Evolutionary conservation across 106 monocot species (phyloP).

Genomic region (Dendrobium nobile): DNA sequence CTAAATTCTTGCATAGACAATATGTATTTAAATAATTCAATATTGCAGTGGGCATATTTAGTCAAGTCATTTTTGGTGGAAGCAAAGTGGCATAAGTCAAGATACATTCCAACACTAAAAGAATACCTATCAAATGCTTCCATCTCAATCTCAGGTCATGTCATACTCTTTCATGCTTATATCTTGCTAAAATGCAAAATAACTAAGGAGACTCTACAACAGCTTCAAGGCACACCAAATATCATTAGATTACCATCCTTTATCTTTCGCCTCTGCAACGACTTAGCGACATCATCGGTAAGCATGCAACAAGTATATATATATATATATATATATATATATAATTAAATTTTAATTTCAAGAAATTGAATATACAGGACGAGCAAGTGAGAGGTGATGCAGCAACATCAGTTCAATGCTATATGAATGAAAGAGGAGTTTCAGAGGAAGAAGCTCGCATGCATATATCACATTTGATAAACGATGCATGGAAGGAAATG

Average conservation of each 20-base stretch:
- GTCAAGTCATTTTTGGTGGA: conserved; percentile 35
- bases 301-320: not conserved
- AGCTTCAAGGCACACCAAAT: conserved; percentile 10
- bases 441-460: conserved; percentile 20
- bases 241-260: conserved; percentile 20
- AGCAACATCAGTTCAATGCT: conserved; percentile 40
- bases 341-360: no score
- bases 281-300: conserved; percentile 41
- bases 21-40: no score
- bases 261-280: conserved; percentile 40
- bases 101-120: conserved; percentile 18
- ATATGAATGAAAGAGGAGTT: conserved; percentile 28
- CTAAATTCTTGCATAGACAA: no score
- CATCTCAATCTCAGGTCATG: conserved; percentile 16
- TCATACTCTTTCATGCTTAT: conserved; percentile 19
- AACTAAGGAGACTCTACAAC: conserved; percentile 12
- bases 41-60: conserved; percentile 39
- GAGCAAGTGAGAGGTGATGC: conserved; percentile 40
- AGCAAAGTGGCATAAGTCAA: conserved; percentile 35
- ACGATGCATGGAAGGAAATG: conserved; percentile 29
- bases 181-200: conserved; percentile 3
- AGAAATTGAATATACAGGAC: conserved; percentile 17
- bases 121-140: conserved; percentile 41
- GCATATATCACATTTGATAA: conserved; percentile 13
- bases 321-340: no score